A percentile compares a stretch with the other conserved stretches of the same genome.
phyloP scores from a whole-genome alignment of 805 yeast genomes.

The Zygotorulaspora chibaensis region DNA sequence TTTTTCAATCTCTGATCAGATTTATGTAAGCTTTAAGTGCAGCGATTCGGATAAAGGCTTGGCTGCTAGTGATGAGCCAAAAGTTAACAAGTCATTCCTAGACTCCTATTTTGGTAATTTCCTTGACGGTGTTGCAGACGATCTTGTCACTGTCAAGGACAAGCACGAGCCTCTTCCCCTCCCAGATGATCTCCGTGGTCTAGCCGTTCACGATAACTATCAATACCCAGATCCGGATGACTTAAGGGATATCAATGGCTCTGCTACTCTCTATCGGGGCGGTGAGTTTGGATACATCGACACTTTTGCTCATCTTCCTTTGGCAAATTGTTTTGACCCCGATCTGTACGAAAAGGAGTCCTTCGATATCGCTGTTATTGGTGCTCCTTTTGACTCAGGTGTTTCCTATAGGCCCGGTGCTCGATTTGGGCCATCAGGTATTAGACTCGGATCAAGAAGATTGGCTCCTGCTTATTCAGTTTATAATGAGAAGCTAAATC shows the following conservation, averaged over 20 bases:
- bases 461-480: conserved; percentile 41
- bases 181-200: conserved; percentile 30
- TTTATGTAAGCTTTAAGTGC: conserved; percentile 5
- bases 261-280: conserved; percentile 38
- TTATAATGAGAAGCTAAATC: conserved; percentile 54
- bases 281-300: conserved; percentile 50
- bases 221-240: conserved; percentile 38
- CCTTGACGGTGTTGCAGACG: conserved; percentile 30
- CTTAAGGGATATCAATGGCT: conserved; percentile 39
- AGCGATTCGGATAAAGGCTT: not conserved
- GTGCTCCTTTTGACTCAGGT: conserved; percentile 56
- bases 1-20: conserved; percentile 5
- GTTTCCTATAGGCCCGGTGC: conserved; percentile 51
- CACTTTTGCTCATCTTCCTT: conserved; percentile 49
- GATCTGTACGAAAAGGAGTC: conserved; percentile 34
- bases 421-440: conserved; percentile 48
- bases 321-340: conserved; percentile 46
- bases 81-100: conserved; percentile 28
- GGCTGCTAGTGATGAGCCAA: not conserved
- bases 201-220: conserved; percentile 34
- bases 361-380: conserved; percentile 48
- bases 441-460: conserved; percentile 45
- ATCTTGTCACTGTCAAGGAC: conserved; percentile 20
- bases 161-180: conserved; percentile 32
- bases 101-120: conserved; percentile 37